Evolutionary conservation across 179 eudicot species (phyloP).

Genomic region (Silene vulgaris): DNA sequence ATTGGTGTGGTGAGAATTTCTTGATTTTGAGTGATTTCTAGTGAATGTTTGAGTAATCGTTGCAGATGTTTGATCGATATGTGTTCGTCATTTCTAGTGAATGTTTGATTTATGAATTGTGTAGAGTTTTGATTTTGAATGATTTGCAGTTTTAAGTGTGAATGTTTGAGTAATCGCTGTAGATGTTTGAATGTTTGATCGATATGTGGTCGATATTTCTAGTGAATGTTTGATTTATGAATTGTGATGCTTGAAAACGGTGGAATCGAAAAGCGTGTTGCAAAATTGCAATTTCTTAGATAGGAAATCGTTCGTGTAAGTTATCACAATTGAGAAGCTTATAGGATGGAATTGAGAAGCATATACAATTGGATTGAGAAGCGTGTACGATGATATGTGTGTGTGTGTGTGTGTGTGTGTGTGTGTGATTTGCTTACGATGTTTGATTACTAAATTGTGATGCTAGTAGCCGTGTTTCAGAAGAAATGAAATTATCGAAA

Average conservation of each 20-base stretch:
- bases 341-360: not conserved
- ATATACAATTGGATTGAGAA: not conserved
- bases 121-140: not conserved
- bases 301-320: not conserved
- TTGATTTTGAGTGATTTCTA: not conserved
- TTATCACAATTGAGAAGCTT: not conserved
- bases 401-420: no score
- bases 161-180: not conserved
- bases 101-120: not conserved
- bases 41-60: not conserved
- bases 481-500: not conserved
- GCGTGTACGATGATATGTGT: not conserved
- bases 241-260: not conserved
- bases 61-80: not conserved
- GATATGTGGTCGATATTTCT: not conserved
- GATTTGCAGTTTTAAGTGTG: not conserved
- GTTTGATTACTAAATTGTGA: not conserved
- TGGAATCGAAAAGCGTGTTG: not conserved
- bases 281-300: conserved; percentile 1
- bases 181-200: conserved; percentile 2
- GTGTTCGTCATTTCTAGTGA: not conserved
- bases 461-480: not conserved
- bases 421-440: not conserved
- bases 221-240: not conserved
- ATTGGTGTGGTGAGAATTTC: conserved; percentile 65